Evolutionary conservation across 768 basidiomycete genomes (phyloP), one percentile per base, ranked within the genome.

Genomic region (Calocybe indica): DNA sequence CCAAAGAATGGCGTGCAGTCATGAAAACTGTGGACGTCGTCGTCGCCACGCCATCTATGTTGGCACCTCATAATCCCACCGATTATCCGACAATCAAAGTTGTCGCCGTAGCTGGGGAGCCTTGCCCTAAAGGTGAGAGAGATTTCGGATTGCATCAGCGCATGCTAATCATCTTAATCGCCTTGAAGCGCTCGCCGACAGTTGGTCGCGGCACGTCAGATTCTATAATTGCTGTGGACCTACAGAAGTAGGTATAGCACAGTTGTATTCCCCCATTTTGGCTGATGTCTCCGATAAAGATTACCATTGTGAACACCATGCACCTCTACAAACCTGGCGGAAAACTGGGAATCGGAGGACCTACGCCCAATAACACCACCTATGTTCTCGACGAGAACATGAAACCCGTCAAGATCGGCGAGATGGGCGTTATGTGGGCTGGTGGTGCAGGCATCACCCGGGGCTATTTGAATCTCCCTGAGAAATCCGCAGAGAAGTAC

Each of bases 151-250:
- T 29, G 33, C n/a, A 9, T 39, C 6, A 10, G 40, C 29, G 7
- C 31, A 11, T 13, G 31, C 28, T 39, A 43, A 22, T 29, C 39
- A 11, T 39, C 9, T 31, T 39, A 15, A 30, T 40, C 7, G 30
- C 30, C 14, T 6, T 42, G 5, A 33, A 69, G 67, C 57, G 6
- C 60, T 66, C 11, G 66, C 66, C 1, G 64, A 78, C 55, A 60
- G 60, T n/a, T 78, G 76, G 76, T 67, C 68, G 0, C 46, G 58
- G 47, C 52, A 59, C 22, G 64, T 65, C 1, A 61, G 66, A 14
- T 77, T 76, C 58, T 71, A 68, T 55, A 77, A 75, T 55, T 69
- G 70, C 49, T 78, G 76, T 52, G 78, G 78, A 7, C 76, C 75
- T 9, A 80, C 78, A 6, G 78, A 78, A 60, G 72, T 71, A 40